Base-by-base conservation (phyloP, 1,284 basidiomycete genomes). In the Dichomitus squalens region DNA sequence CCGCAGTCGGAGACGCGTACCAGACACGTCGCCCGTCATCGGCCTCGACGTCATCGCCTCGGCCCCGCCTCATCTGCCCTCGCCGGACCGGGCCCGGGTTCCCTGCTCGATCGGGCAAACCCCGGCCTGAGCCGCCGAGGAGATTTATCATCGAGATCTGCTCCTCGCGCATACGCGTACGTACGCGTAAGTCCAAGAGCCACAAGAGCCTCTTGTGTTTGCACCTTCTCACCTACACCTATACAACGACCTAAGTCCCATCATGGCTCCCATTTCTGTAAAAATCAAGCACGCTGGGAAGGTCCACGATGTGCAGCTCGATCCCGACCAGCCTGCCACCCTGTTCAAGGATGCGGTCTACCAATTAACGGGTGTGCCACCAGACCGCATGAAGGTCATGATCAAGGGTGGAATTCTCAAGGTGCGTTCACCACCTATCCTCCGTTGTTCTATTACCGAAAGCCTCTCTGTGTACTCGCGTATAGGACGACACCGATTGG, bases 381-480 rank as follows among this genome's bases (percentile, higher is more conserved):
- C 84, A 49, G 94, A 96, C 67, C 83, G 95, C 49, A 96, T 97
- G 91, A 99, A 98, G 75, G 91, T 98, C 63, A 96, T 98, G 92
- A 82, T 96, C 72, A 98, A 97, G 72, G 93, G 93, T 48, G 93
- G 93, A n/a, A 82, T 93, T 65, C 82, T 97, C 71, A 95, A 94
- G 83, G 92, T 89, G 53, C 20, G 69, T 16, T 16, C 4, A 2
- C 20, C 2, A 35, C 4, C 39, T 61, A 14, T 43, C 14, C n/a
- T 31, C 18, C 25, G 2, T 7, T 1, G 23, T 4, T 25, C 4
- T 9, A 16, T 5, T 4, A 6, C 14, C 12, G 12, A 35, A 27
- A 2, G n/a, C 4, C 12, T 2, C 9, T 33, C 11, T 25, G 31
- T 50, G 14, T 41, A 6, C 35, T n/a, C 27, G 34, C 51, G 18